Evolutionary conservation across 169 alveolate genomes (phyloP), one percentile per base, ranked within the genome.

Genomic region (Eimeria mitis): DNA sequence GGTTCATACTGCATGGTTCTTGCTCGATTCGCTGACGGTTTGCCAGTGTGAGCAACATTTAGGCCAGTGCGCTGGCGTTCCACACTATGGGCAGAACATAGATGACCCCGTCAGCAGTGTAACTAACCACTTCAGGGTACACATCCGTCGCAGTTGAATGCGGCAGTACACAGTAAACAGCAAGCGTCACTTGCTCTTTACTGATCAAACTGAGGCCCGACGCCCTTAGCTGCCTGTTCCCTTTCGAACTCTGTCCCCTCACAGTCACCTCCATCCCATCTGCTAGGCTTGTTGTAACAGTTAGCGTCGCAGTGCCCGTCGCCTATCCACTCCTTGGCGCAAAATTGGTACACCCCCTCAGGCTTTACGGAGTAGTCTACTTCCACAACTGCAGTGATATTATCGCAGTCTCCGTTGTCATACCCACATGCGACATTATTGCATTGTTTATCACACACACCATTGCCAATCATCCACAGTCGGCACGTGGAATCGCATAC

Each of bases 401-500:
- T 95, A 61, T 95, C 84, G 91, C 98, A 97, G 88, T 97, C 98
- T 28, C 98, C 98, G 40, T 89, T 83, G 91, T 97, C 98, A 47
- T 44, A 95, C 49, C 91, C 94, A 71, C 98, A 97, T 14, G 95
- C 95, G 40, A 49, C 44, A 31, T 89, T 95, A 84, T 97, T 97
- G 96, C 98, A 97, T n/a, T 61, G 83, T 23, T 70, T 94, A 56
- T 97, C 98, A 81, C 98, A 97, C 71, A 97, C 95, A 40, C 97
- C 96, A 71, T 97, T 97, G 34, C 97, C 98, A 68, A 97, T 78
- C 98, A 97, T 97, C 98, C 98, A 97, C 70, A 96, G 84, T 52
- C 97, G 96, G 79, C 98, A 97, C 11, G 70, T 14, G 5, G 84
- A 89, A 31, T 94, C 85, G 70, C 98, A 97, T 25, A 34, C 47